Evolutionary conservation across 345 rosid species (phyloP), one percentile per base, ranked within the genome.

Genomic region (Rhizophora apiculata): DNA sequence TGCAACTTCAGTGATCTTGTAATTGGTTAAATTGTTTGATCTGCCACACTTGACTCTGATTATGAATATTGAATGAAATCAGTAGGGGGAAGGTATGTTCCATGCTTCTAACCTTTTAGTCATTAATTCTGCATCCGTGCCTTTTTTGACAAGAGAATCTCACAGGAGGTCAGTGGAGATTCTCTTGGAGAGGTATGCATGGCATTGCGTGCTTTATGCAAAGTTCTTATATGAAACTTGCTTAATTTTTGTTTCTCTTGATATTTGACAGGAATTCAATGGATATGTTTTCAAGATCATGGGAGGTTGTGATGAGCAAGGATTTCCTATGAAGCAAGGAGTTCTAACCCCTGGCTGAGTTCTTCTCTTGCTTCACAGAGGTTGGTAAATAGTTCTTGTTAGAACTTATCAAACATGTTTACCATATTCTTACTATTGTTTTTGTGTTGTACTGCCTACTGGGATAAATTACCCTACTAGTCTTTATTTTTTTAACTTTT

Each of bases 261-360:
- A 31, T 69, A 59, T 56, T 36, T 11, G 60, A 37, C 76, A 87
- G 97, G 92, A 92, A 72, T 89, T 92, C 76, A 92, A 82, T 74
- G 96, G 97, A 1, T 92, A 92, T 48, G 83, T 92, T 7, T 92
- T 89, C 77, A 89, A 89, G 81, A 92, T 86, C 79, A 92, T 72
- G 97, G 96, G 92, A 69, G 97, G 97, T 26, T 92, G 94, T 27
- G 96, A 89, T 87, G 89, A 89, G 80, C 97, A 92, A 68, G 96
- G 97, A 22, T 89, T 92, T 66, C 94, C 97, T 32, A 88, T 88
- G 96, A 88, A 92, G 81, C 97, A 92, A 75, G 97, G 96, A 75
- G 97, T 88, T 71, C 75, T 88, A 20, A 88, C 97, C 58, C 85
- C 90, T 16, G 94, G 94, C 11, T 92, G 96, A 76, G 97, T 89